Percentiles rank a stretch among this genome's conserved stretches.
phyloP scores from a whole-genome alignment of 164 flowering plant genomes.

The Amborella trichopoda region DNA sequence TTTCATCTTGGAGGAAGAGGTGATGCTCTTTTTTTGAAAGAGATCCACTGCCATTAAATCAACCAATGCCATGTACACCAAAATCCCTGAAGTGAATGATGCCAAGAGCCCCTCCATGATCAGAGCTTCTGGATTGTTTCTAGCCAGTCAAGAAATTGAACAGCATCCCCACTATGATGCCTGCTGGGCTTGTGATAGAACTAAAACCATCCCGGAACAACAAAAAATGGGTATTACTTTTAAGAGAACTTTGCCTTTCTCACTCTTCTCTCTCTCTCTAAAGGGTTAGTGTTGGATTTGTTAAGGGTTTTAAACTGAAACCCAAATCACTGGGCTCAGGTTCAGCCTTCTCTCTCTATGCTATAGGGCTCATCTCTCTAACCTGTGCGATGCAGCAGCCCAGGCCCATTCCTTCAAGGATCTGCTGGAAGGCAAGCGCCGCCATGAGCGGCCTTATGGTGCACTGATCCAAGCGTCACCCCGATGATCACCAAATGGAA shows the following conservation, averaged over 20 bases:
- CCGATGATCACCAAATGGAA: slow-evolving; percentile 75
- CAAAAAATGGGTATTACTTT: too few relatives aligned
- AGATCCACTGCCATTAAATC: slow-evolving; percentile 64
- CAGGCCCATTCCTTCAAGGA: slow-evolving; percentile 81
- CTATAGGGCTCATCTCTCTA: too few relatives aligned
- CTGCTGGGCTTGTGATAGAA: slow-evolving; percentile 62
- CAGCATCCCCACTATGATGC: slow-evolving; percentile 59
- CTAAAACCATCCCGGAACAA: slow-evolving; percentile 67
- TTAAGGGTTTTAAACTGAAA: too few relatives aligned
- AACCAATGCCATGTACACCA: slow-evolving; percentile 73
- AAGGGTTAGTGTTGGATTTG: too few relatives aligned
- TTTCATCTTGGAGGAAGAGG: slow-evolving; percentile 26
- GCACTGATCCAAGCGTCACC: slow-evolving; percentile 63
- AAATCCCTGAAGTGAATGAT: slow-evolving; percentile 49
- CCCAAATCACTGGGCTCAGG: too few relatives aligned
- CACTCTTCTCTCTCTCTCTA: too few relatives aligned
- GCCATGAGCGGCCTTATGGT: slow-evolving; percentile 62
- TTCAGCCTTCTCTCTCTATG: too few relatives aligned
- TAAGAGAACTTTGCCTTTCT: too few relatives aligned
- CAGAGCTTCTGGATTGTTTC: slow-evolving; percentile 41
- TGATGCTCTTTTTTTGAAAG: slow-evolving; percentile 64
- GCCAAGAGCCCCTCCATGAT: slow-evolving; percentile 61
- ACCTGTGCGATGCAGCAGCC: slow-evolving; percentile 92
- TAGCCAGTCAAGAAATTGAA: slow-evolving; percentile 46
- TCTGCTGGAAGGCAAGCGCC: slow-evolving; percentile 66